Percentiles rank a stretch among this genome's conserved stretches.
phyloP scores from a whole-genome alignment of 2,329 filamentous ascomycete genomes.

The Fusarium humuli region DNA sequence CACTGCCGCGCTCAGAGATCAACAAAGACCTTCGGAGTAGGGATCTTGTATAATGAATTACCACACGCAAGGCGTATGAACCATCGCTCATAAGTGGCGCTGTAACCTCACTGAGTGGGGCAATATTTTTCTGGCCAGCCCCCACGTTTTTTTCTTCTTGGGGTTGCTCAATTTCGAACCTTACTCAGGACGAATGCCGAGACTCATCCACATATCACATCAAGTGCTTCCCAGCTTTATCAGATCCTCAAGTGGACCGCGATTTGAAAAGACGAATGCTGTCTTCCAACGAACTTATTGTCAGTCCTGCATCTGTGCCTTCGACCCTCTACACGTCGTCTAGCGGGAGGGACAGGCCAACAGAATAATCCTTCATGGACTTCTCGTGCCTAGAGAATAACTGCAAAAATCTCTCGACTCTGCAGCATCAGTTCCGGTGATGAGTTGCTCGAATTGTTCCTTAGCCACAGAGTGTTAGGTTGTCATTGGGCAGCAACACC shows the following conservation, averaged over 20 bases:
- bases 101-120: constrained; percentile 18
- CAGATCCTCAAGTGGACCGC: constrained; percentile 3
- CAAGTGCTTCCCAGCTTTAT: background rate
- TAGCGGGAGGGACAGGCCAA: background rate
- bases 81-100: background rate
- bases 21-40: background rate
- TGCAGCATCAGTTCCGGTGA: background rate
- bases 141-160: constrained; percentile 26
- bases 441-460: constrained; percentile 11
- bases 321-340: background rate
- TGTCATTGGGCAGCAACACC: constrained; percentile 48
- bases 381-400: background rate
- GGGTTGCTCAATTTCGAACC: constrained; percentile 14
- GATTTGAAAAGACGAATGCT: background rate
- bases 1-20: constrained; percentile 2
- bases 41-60: background rate
- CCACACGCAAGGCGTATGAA: background rate
- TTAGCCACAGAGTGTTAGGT: constrained; percentile 40
- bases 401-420: background rate
- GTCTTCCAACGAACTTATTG: constrained; percentile 6
- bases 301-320: background rate
- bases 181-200: constrained; percentile 24
- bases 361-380: background rate
- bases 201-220: constrained; percentile 1
- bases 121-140: constrained; percentile 19